These are phyloP conservation scores for Bretziella fagacearum DNA, from an alignment of 2,329 filamentous ascomycete genomes.

Conservation along the genomic window DNA sequence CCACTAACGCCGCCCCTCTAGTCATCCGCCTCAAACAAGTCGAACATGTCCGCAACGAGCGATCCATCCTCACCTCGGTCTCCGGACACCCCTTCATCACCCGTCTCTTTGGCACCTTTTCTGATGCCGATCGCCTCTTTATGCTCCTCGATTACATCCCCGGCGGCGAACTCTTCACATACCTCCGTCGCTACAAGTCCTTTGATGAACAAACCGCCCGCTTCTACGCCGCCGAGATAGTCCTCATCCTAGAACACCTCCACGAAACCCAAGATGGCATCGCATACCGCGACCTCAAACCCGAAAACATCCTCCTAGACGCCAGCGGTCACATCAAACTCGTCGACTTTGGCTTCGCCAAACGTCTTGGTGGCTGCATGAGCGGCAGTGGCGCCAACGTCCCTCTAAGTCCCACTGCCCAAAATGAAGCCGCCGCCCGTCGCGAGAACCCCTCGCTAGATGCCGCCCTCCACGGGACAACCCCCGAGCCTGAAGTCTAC, in stretches of 20 bases:
- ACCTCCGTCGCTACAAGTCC: slow-evolving; percentile 57
- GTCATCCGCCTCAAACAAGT: slow-evolving; percentile 74
- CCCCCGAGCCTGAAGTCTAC: slow-evolving; percentile 15
- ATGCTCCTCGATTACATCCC: slow-evolving; percentile 73
- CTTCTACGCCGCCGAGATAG: slow-evolving; percentile 74
- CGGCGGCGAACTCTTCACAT: slow-evolving; percentile 72
- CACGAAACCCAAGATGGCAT: slow-evolving; percentile 63
- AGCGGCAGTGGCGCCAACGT: not conserved
- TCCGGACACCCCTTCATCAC: slow-evolving; percentile 74
- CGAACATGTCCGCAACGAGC: slow-evolving; percentile 73
- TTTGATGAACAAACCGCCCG: slow-evolving; percentile 65
- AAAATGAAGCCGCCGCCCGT: not conserved
- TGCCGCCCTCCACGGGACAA: not conserved
- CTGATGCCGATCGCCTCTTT: slow-evolving; percentile 62
- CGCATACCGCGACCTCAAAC: slow-evolving; percentile 68
- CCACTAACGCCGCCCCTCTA: not conserved
- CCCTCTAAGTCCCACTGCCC: not conserved
- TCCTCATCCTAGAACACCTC: slow-evolving; percentile 62
- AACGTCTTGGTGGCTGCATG: slow-evolving; percentile 41
- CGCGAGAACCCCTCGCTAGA: not conserved
- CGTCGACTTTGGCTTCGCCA: slow-evolving; percentile 75
- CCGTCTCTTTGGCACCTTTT: slow-evolving; percentile 59
- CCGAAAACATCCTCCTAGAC: slow-evolving; percentile 67
- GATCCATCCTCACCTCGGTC: slow-evolving; percentile 58
- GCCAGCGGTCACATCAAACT: slow-evolving; percentile 64